Evolutionary conservation across 2,329 filamentous ascomycete genomes (phyloP).

Genomic region (Stromatinia cepivora): DNA sequence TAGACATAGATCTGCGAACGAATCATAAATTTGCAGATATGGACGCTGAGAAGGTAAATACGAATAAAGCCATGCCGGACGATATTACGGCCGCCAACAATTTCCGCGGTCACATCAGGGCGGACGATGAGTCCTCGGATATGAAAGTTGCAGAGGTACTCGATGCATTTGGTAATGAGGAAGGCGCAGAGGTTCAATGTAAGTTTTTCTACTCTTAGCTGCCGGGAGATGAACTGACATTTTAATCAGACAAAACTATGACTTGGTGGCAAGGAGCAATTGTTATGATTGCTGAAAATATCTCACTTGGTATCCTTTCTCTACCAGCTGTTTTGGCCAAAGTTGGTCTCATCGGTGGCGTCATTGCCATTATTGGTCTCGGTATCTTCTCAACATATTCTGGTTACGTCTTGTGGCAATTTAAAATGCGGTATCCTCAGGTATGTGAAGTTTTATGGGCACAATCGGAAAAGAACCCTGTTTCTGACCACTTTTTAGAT

Average conservation of each 20-base stretch:
- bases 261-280: slow-evolving; percentile 25
- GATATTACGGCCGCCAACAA: slow-evolving; percentile 15
- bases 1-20: not conserved
- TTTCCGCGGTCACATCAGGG: slow-evolving; percentile 2
- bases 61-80: not conserved
- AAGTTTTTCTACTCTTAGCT: not conserved
- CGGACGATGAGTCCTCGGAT: slow-evolving; percentile 25
- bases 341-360: slow-evolving; percentile 25
- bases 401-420: slow-evolving; percentile 60
- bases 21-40: slow-evolving; percentile 5
- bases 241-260: slow-evolving; percentile 20
- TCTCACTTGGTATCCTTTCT: slow-evolving; percentile 27
- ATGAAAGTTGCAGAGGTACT: slow-evolving; percentile 27
- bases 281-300: slow-evolving; percentile 26
- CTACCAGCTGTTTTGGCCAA: slow-evolving; percentile 24
- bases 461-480: not conserved
- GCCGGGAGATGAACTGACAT: not conserved
- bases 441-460: slow-evolving; percentile 39
- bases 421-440: slow-evolving; percentile 54
- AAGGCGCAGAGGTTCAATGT: slow-evolving; percentile 30
- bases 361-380: slow-evolving; percentile 54
- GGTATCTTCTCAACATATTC: slow-evolving; percentile 60
- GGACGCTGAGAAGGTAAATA: not conserved
- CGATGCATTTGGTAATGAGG: slow-evolving; percentile 28
- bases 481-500: slow-evolving; percentile 4